Percentiles rank a stretch among this genome's conserved stretches.
Evolutionary conservation across 306 rosid genomes (phyloP).

Genomic region (Hylodesmum podocarpum): DNA sequence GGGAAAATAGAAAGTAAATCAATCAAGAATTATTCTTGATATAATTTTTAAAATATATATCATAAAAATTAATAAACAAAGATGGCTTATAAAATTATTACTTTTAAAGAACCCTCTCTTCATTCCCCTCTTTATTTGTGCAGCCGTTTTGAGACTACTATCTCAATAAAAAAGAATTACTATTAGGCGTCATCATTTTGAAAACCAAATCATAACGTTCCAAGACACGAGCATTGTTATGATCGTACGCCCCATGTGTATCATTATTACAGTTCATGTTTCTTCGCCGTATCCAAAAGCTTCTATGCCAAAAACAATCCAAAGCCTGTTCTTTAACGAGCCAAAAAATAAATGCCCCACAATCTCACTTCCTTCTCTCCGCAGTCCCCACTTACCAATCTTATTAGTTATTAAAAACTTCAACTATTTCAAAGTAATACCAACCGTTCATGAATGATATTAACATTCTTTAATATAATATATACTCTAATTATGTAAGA

Average conservation of each 20-base stretch:
- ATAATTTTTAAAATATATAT: too few relatives aligned
- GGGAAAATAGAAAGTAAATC: too few relatives aligned
- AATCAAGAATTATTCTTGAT: too few relatives aligned
- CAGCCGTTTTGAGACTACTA: neutral
- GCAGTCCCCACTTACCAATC: neutral
- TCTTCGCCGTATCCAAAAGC: constrained; percentile 19
- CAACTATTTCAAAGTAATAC: too few relatives aligned
- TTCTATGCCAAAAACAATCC: neutral
- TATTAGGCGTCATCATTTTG: neutral
- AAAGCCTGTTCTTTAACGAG: neutral
- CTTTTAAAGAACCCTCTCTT: neutral
- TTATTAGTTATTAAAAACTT: neutral
- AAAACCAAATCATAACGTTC: constrained; percentile 30
- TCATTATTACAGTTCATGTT: constrained; percentile 16
- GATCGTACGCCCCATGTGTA: constrained; percentile 14
- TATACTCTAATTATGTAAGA: too few relatives aligned
- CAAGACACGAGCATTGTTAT: neutral
- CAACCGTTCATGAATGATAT: too few relatives aligned
- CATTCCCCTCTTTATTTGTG: neutral
- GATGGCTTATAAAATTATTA: neutral
- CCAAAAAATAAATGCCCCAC: neutral
- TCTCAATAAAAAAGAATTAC: neutral
- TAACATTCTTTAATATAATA: too few relatives aligned
- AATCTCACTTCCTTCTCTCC: neutral
- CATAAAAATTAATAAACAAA: too few relatives aligned